These are phyloP conservation scores for Phialemonium atrogriseum DNA, from an alignment of 2,329 filamentous ascomycete species.

Conservation along the genomic window DNA sequence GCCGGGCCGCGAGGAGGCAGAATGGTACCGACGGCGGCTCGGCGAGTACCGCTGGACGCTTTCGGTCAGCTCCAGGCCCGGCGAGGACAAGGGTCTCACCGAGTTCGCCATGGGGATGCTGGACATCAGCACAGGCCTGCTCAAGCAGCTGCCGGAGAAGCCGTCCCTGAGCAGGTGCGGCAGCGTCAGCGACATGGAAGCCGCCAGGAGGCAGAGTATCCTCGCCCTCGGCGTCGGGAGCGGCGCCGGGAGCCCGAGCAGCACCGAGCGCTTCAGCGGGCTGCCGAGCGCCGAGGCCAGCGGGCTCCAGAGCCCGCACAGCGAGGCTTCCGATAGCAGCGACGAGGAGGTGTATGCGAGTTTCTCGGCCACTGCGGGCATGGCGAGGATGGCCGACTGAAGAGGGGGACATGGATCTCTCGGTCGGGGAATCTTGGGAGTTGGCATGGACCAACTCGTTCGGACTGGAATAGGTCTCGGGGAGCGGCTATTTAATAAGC, in stretches of 20 bases:
- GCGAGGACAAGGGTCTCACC: conserved; percentile 48
- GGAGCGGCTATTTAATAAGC: background rate
- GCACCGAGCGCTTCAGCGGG: conserved; percentile 29
- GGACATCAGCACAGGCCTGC: conserved; percentile 60
- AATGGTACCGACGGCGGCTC: conserved; percentile 80
- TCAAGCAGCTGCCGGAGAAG: conserved; percentile 64
- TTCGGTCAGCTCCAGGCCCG: conserved; percentile 71
- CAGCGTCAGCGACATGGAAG: conserved; percentile 40
- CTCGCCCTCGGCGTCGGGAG: conserved; percentile 21
- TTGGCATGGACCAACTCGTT: background rate
- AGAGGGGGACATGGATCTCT: background rate
- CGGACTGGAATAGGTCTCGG: no score
- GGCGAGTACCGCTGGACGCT: conserved; percentile 93
- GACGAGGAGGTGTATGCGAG: conserved; percentile 49
- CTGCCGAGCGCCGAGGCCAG: conserved; percentile 39
- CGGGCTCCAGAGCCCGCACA: conserved; percentile 42
- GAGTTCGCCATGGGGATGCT: conserved; percentile 72
- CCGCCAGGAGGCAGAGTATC: conserved; percentile 26
- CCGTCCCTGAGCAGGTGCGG: conserved; percentile 52
- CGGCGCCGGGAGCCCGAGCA: conserved; percentile 14
- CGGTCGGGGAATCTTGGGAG: background rate
- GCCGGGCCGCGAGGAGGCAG: conserved; percentile 77
- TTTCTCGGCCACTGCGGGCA: conserved; percentile 17
- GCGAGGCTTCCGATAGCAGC: conserved; percentile 40
- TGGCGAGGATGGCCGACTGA: conserved; percentile 18